phyloP scores from a whole-genome alignment of 768 basidiomycete species.

The Mycena belliarum region DNA sequence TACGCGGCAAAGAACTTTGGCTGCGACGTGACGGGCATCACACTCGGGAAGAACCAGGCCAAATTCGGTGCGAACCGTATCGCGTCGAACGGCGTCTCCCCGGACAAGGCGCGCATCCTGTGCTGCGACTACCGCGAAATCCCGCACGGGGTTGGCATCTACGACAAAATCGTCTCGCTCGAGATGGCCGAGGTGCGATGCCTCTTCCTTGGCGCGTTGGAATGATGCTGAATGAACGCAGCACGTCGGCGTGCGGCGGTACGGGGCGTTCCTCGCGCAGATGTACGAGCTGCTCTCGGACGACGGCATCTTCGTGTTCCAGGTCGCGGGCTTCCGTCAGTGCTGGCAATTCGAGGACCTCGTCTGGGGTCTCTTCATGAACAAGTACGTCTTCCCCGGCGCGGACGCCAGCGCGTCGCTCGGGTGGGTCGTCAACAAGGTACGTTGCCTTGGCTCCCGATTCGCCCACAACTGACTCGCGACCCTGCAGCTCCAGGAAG shows the following conservation, averaged over 20 bases:
- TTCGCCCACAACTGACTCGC: not conserved
- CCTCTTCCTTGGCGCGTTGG: not conserved
- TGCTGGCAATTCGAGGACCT: constrained; percentile 99
- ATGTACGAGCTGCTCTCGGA: constrained; percentile 93
- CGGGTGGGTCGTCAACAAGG: constrained; percentile 85
- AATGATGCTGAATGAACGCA: constrained; percentile 26
- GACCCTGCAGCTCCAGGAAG: constrained; percentile 67
- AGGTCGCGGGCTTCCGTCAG: constrained; percentile 96
- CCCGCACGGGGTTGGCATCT: constrained; percentile 70
- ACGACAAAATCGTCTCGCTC: constrained; percentile 91
- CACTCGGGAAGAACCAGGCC: constrained; percentile 88
- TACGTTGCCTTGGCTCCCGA: constrained; percentile 11
- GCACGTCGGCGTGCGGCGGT: constrained; percentile 96
- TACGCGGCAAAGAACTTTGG: constrained; percentile 97
- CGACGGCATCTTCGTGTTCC: constrained; percentile 91
- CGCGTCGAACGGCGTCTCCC: constrained; percentile 64
- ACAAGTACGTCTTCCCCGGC: constrained; percentile 98
- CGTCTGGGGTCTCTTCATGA: constrained; percentile 97
- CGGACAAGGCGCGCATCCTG: constrained; percentile 82
- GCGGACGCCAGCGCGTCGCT: constrained; percentile 96
- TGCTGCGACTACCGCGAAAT: constrained; percentile 95
- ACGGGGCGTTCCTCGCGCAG: constrained; percentile 84
- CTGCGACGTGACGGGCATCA: constrained; percentile 96
- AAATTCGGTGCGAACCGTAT: constrained; percentile 92
- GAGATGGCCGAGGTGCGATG: constrained; percentile 91